Conservation (phyloP, 75 land plant genomes). For the Selaginella tamariscina region DNA sequence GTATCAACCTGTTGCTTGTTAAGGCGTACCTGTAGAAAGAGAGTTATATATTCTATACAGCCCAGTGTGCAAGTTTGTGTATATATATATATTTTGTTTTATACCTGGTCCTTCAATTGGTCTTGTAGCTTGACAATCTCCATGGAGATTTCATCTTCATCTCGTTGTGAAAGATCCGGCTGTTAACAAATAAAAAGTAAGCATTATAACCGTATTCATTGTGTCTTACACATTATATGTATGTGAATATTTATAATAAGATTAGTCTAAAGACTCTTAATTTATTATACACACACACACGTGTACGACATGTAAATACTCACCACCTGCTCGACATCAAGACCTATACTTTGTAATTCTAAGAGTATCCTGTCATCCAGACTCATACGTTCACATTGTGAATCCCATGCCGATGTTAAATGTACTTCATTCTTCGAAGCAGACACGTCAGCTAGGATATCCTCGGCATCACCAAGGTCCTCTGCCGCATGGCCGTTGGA, state of each 20-base stretch:
- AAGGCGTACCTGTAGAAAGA: too few relatives aligned
- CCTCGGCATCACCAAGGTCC: constrained; percentile 23
- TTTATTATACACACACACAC: too few relatives aligned
- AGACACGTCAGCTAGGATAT: constrained; percentile 12
- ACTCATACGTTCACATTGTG: constrained; percentile 39
- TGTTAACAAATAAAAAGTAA: constrained; percentile 12
- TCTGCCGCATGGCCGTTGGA: constrained; percentile 9
- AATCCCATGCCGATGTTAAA: constrained; percentile 26
- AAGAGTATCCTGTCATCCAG: constrained; percentile 55
- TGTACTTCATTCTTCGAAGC: background rate
- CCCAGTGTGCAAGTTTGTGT: too few relatives aligned
- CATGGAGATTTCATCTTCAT: constrained; percentile 51
- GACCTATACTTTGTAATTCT: constrained; percentile 66
- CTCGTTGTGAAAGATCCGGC: constrained; percentile 41
- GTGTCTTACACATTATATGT: too few relatives aligned
- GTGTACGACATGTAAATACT: constrained; percentile 16
- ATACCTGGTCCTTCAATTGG: constrained; percentile 44
- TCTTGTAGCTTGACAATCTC: constrained; percentile 39
- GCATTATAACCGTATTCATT: background rate
- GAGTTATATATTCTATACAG: too few relatives aligned
- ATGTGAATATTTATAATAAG: too few relatives aligned
- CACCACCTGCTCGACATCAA: constrained; percentile 55
- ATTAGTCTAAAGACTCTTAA: too few relatives aligned
- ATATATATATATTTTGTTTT: background rate
- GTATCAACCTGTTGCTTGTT: too few relatives aligned